A percentile compares a stretch with the other conserved stretches of the same genome.
Conservation (phyloP, 202 grass and related monocot genomes). For the Saccharum hybrid region DNA sequence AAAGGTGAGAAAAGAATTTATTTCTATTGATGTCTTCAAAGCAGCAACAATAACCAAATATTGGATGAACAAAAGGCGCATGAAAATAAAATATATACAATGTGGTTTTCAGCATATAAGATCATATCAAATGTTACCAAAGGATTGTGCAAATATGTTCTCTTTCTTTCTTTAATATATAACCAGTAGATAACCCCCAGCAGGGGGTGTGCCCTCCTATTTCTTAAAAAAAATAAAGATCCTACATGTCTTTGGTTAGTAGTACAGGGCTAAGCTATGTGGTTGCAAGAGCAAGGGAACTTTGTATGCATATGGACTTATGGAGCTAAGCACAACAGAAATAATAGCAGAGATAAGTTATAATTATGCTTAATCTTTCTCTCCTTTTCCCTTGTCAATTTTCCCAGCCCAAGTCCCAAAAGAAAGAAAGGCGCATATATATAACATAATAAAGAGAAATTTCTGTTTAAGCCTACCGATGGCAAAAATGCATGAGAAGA, state of each 20-base stretch:
- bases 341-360: conserved; percentile 28
- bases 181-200: background rate
- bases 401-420: background rate
- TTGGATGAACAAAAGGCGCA: background rate
- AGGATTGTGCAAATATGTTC: conserved; percentile 25
- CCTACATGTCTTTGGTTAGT: background rate
- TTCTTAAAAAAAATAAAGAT: background rate
- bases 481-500: conserved; percentile 24
- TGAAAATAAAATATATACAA: conserved; percentile 9
- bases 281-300: conserved; percentile 4
- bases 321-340: conserved; percentile 28
- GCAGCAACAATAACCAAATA: conserved; percentile 14
- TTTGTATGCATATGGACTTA: background rate
- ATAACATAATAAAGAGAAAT: conserved; percentile 28
- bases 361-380: conserved; percentile 34
- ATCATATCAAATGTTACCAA: conserved; percentile 17
- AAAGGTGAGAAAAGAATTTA: conserved; percentile 36
- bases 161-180: background rate
- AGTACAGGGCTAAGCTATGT: conserved; percentile 32
- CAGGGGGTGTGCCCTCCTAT: background rate
- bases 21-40: conserved; percentile 1
- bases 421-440: background rate
- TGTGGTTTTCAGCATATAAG: conserved; percentile 3
- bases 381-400: conserved; percentile 5
- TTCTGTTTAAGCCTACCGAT: conserved; percentile 6